phyloP scores from a whole-genome alignment of 139 green algal genomes.

The Yamagishiella unicocca region DNA sequence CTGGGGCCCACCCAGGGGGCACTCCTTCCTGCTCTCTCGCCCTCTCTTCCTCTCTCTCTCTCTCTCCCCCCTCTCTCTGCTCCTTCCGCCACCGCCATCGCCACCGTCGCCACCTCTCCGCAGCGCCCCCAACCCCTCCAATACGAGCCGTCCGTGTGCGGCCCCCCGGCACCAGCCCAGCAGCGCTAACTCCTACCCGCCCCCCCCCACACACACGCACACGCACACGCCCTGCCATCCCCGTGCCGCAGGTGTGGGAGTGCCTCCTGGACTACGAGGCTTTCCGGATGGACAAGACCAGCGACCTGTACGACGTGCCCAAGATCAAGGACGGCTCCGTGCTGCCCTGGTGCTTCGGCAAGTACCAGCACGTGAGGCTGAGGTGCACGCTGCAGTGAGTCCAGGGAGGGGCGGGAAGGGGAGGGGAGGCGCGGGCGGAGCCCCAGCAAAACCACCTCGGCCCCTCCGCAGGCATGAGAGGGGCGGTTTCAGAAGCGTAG shows the following conservation, averaged over 20 bases:
- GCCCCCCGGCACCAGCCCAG: too few relatives aligned
- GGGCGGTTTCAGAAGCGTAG: too few relatives aligned
- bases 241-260: slow-evolving; percentile 50
- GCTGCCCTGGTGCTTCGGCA: slow-evolving; percentile 64
- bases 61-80: neutral
- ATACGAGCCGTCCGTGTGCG: neutral
- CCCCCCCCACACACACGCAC: neutral
- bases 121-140: neutral
- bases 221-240: neutral
- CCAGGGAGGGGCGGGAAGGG: neutral
- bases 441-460: too few relatives aligned
- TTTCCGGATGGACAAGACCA: slow-evolving; percentile 52
- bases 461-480: too few relatives aligned
- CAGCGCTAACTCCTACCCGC: too few relatives aligned
- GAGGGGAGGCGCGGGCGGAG: slow-evolving; percentile 8
- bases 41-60: neutral
- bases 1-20: neutral
- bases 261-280: slow-evolving; percentile 64
- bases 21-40: neutral
- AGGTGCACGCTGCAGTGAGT: slow-evolving; percentile 32
- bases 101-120: neutral
- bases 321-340: slow-evolving; percentile 54
- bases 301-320: slow-evolving; percentile 52
- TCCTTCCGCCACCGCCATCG: too few relatives aligned
- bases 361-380: slow-evolving; percentile 60